phyloP scores from a whole-genome alignment of 805 yeast species.

The Suhomyces sp. region DNA sequence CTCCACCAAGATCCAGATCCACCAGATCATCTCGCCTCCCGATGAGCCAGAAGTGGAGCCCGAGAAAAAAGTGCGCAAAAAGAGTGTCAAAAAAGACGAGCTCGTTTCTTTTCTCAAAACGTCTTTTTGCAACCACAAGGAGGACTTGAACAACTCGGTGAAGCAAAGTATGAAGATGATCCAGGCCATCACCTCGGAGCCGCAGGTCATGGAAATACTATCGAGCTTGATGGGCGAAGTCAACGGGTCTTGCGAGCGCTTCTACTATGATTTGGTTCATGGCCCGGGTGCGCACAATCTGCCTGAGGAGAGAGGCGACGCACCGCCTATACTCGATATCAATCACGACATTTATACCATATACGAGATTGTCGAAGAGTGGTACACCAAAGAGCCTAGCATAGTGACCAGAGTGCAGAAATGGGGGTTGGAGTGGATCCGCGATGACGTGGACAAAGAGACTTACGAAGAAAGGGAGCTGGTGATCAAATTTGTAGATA shows the following conservation, averaged over 20 bases:
- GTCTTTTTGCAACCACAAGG: background rate
- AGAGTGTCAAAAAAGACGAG: background rate
- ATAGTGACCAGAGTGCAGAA: constrained; percentile 8
- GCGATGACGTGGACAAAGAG: constrained; percentile 13
- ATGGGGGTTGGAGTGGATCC: constrained; percentile 14
- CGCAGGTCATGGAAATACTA: constrained; percentile 2
- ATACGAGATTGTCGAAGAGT: constrained; percentile 12
- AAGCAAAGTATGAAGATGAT: background rate
- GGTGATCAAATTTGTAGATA: constrained; percentile 9
- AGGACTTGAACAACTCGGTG: constrained; percentile 2
- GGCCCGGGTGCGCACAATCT: background rate
- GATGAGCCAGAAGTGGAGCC: background rate
- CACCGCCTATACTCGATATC: constrained; percentile 7
- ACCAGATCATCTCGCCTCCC: background rate
- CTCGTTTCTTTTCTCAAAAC: background rate
- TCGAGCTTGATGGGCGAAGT: constrained; percentile 1
- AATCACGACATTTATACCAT: constrained; percentile 13
- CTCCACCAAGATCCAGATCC: background rate
- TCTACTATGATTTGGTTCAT: constrained; percentile 2
- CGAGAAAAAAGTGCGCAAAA: background rate
- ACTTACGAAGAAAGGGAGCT: constrained; percentile 10
- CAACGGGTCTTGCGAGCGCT: constrained; percentile 2
- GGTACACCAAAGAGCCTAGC: constrained; percentile 11
- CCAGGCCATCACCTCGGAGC: background rate
- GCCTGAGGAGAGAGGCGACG: background rate